Base-by-base conservation (phyloP, 768 basidiomycete species). In the Leccinum broughii region DNA sequence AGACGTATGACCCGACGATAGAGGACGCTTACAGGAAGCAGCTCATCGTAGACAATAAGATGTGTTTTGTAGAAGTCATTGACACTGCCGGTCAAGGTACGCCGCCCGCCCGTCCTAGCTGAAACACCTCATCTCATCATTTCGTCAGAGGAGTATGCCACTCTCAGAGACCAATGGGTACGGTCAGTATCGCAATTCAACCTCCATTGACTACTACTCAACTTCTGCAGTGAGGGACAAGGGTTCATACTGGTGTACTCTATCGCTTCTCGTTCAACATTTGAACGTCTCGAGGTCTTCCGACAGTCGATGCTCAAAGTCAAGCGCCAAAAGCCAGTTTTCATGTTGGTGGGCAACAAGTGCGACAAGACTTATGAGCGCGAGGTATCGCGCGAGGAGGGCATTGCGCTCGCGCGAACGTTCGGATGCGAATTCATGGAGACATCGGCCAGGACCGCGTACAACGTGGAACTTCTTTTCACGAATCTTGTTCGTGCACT, bases 1-100 rank as follows among this genome's bases (percentile, higher is more conserved):
- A 96, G 93, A 93, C 93, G 55, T 98, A 98, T 76, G 95, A 98
- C 79, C 95, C 95, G 59, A 98, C 95, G 68, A 98, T 98, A 85
- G 95, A 98, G 78, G 95, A 97, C 75, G 94, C 94, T 63, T 97
- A 98, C 78, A 85, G 95, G 69, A 96, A 95, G 75, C 93, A 95
- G 73, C 84, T 95, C 67, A 87, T 95, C 58, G 93, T 97, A 64
- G 95, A 96, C 76, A 93, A 94, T 72, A 85, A 88, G 68, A 95
- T 95, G 86, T 95, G 93, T 77, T 90, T 95, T 74, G 86, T 98
- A 65, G 95, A 98, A 76, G 93, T 98, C 63, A 92, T 98, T 74
- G 95, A 98, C 77, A 97, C 95, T 67, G 95, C 95, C 54, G 95
- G 95, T 32, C 95, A 98, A 86, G 94, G 94, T 95, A 70, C 64